Percentiles rank a stretch among this genome's conserved stretches.
phyloP scores from a whole-genome alignment of 2,329 filamentous ascomycete genomes.

The Exophiala spinifera region DNA sequence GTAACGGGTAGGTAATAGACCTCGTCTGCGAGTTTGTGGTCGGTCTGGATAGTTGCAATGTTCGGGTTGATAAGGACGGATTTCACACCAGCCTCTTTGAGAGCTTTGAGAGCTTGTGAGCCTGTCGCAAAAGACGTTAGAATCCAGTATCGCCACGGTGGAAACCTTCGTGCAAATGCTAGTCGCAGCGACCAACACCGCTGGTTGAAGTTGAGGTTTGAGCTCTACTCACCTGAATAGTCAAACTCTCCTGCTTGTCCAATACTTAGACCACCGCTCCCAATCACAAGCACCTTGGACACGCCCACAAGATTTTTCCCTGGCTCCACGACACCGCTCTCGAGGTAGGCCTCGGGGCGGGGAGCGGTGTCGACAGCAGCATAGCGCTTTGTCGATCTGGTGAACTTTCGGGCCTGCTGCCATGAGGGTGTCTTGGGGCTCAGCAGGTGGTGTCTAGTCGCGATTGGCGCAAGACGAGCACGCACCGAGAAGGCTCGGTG shows the following conservation, averaged over 20 bases:
- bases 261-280: constrained; percentile 91
- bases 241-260: constrained; percentile 98
- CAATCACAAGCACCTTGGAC: constrained; percentile 96
- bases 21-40: constrained; percentile 92
- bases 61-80: constrained; percentile 97
- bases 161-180: no score
- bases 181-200: no score
- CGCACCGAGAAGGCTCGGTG: constrained; percentile 15
- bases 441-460: constrained; percentile 35
- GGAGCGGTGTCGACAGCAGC: constrained; percentile 64
- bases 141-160: constrained; percentile 1
- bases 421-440: constrained; percentile 38
- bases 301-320: constrained; percentile 77
- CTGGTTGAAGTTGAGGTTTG: not conserved
- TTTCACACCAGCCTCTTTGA: constrained; percentile 89
- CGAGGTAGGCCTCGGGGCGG: constrained; percentile 80
- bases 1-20: constrained; percentile 98
- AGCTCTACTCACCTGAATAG: constrained; percentile 75
- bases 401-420: constrained; percentile 44
- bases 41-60: constrained; percentile 97
- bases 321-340: constrained; percentile 80
- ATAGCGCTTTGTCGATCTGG: constrained; percentile 38
- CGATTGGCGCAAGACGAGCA: constrained; percentile 6
- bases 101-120: constrained; percentile 90
- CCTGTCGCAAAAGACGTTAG: constrained; percentile 52